Percentiles rank a stretch among this genome's conserved stretches.
These are phyloP conservation scores for Pseudocercospora musae DNA, from an alignment of 2,329 filamentous ascomycete genomes.

Conservation along the genomic window DNA sequence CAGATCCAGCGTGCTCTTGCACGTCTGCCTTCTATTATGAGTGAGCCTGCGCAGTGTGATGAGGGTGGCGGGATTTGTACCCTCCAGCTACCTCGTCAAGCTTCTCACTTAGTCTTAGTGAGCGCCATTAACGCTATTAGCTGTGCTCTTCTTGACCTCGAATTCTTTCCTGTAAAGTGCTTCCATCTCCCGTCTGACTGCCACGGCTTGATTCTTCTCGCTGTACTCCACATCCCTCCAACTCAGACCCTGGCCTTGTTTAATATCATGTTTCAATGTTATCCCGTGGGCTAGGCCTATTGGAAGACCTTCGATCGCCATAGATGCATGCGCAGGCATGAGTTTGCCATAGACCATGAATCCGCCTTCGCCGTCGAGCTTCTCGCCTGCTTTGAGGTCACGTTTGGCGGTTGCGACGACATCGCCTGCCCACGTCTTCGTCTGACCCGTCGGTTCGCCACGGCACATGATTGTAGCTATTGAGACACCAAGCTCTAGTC, in stretches of 20 bases:
- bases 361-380: conserved; percentile 46
- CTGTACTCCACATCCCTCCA: conserved; percentile 48
- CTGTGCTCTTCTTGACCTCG: conserved; percentile 5
- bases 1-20: too few relatives aligned
- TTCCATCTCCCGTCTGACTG: conserved; percentile 46
- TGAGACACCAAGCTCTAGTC: conserved; percentile 46
- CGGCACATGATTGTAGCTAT: conserved; percentile 47
- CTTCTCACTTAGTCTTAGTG: not conserved
- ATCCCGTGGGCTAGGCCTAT: conserved; percentile 46
- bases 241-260: conserved; percentile 43
- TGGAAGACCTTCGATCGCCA: conserved; percentile 43
- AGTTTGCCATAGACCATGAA: conserved; percentile 48
- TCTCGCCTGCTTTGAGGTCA: conserved; percentile 45
- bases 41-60: not conserved
- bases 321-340: conserved; percentile 41
- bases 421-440: conserved; percentile 44
- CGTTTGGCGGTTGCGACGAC: conserved; percentile 49
- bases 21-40: not conserved
- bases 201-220: conserved; percentile 39
- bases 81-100: not conserved
- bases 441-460: conserved; percentile 46
- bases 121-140: conserved; percentile 4
- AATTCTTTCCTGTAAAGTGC: conserved; percentile 34
- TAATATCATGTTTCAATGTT: conserved; percentile 41
- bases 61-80: not conserved